Conservation (phyloP, 1,284 basidiomycete species). For the Moesziomyces aphidis region DNA sequence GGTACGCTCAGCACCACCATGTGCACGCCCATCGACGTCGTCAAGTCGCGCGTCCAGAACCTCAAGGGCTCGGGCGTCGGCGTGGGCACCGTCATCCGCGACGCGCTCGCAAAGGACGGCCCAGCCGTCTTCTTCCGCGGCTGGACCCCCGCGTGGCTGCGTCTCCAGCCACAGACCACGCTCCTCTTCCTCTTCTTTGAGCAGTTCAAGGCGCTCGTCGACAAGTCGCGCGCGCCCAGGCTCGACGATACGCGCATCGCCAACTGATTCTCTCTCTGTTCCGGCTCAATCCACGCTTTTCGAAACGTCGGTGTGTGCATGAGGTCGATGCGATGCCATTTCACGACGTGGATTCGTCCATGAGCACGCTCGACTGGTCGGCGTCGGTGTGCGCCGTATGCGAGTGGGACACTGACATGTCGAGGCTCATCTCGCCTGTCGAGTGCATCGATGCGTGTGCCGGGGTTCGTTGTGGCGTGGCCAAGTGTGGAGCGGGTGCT, state of each 20-base stretch:
- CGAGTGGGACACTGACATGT: conserved; percentile 8
- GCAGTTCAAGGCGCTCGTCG: conserved; percentile 58
- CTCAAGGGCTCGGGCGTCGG: conserved; percentile 65
- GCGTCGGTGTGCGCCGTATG: conserved; percentile 1
- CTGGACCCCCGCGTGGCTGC: conserved; percentile 72
- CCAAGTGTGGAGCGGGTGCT: no score
- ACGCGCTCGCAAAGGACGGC: conserved; percentile 67
- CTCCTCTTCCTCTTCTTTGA: conserved; percentile 64
- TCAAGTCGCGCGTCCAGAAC: conserved; percentile 50
- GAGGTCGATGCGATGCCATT: no score
- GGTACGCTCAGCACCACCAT: conserved; percentile 72
- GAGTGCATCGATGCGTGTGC: conserved; percentile 9
- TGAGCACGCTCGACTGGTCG: conserved; percentile 32
- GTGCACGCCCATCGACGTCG: conserved; percentile 60
- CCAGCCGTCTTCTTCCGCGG: conserved; percentile 72
- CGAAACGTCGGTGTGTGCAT: no score
- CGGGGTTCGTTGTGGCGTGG: not conserved
- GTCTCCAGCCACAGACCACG: conserved; percentile 65
- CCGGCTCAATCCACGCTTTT: no score
- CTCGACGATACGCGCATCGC: conserved; percentile 12
- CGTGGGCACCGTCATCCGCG: conserved; percentile 41
- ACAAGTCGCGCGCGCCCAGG: conserved; percentile 33
- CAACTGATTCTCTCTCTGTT: conserved; percentile 7
- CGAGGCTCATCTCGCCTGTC: conserved; percentile 42
- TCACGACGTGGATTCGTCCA: conserved; percentile 40